These are phyloP conservation scores for Pichia californica DNA, from an alignment of 805 yeast species.

Conservation along the genomic window DNA sequence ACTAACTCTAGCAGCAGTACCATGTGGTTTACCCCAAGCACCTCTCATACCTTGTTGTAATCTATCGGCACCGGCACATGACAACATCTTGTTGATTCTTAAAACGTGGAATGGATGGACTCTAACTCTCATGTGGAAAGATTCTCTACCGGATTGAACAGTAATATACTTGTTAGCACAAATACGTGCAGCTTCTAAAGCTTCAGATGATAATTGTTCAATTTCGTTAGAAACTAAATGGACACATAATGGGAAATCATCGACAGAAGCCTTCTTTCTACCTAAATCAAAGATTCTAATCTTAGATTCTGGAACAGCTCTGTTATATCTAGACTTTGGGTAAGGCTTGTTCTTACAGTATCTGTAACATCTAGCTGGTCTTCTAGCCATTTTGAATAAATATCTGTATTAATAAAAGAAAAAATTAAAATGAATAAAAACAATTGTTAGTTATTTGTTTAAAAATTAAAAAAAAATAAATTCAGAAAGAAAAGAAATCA, in stretches of 20 bases:
- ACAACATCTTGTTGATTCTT: slow-evolving; percentile 99
- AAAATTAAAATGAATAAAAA: neutral
- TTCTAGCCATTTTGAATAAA: slow-evolving; percentile 89
- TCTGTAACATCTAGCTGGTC: slow-evolving; percentile 99
- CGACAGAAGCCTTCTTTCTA: slow-evolving; percentile 99
- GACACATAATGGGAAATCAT: slow-evolving; percentile 99
- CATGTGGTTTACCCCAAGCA: slow-evolving; percentile 99
- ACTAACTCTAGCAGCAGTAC: slow-evolving; percentile 98
- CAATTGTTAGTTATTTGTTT: slow-evolving; percentile 10
- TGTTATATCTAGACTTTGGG: slow-evolving; percentile 99
- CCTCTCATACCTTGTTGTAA: slow-evolving; percentile 99
- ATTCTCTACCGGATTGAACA: slow-evolving; percentile 95
- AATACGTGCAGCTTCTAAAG: slow-evolving; percentile 99
- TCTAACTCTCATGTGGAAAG: slow-evolving; percentile 99
- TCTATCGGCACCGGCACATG: slow-evolving; percentile 99
- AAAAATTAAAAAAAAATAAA: neutral
- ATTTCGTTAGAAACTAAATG: slow-evolving; percentile 99
- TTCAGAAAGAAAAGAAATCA: neutral
- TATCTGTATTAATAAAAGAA: slow-evolving; percentile 8
- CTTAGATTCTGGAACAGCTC: slow-evolving; percentile 99
- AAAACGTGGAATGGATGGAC: slow-evolving; percentile 99
- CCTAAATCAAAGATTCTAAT: slow-evolving; percentile 99
- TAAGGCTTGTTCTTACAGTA: slow-evolving; percentile 99
- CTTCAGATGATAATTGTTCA: slow-evolving; percentile 99
- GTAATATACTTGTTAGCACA: slow-evolving; percentile 99